Evolutionary conservation across 352 stramenopile genomes (phyloP), one percentile per base, ranked within the genome.

Genomic region (Pythium phragmitis): DNA sequence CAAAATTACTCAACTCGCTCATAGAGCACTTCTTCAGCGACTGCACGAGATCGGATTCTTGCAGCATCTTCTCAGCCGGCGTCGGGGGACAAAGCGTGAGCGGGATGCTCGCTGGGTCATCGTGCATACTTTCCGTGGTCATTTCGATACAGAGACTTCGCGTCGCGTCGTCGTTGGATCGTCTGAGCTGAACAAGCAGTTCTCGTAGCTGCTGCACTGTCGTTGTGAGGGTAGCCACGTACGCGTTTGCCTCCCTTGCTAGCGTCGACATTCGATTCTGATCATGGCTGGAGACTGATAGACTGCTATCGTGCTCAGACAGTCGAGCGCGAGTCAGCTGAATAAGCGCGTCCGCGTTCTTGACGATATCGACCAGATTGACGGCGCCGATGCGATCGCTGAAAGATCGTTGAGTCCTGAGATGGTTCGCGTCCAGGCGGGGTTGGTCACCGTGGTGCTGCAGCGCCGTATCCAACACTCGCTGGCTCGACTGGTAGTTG

Each of bases 11-110:
- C 7, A 83, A 59, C 26, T 85, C 75, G 7, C 57, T 62, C 76
- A 87, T 82, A 2, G 76, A 75, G 11, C 78, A 70, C 36, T 87
- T 85, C 53, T 76, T 76, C 21, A 87, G 59, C 11, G 78, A 85
- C 14, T 72, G 68, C 7, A 84, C 70, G 8, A 87, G 74, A 28
- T 77, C 69, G 1, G 65, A 61, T 47, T 87, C 74, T 60, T 80
- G 68, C 7, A 83, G 65, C 6, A 67, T 49, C 26, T 70, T 68
- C 34, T 81, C 58, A 17, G 65, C 74, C 5, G 77, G 77, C 0
- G 77, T 84, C 11, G 73, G 65, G 13, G 77, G 77, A 64, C 74
- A 87, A 4, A 87, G 58, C 11, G 53, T 71, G 13, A 76, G 37
- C 19, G 57, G 48, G 11, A 46, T 36, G 47, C 19, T 68, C 23